These are phyloP conservation scores for Elsinoe australis DNA, from an alignment of 2,329 filamentous ascomycete species.

Conservation along the genomic window DNA sequence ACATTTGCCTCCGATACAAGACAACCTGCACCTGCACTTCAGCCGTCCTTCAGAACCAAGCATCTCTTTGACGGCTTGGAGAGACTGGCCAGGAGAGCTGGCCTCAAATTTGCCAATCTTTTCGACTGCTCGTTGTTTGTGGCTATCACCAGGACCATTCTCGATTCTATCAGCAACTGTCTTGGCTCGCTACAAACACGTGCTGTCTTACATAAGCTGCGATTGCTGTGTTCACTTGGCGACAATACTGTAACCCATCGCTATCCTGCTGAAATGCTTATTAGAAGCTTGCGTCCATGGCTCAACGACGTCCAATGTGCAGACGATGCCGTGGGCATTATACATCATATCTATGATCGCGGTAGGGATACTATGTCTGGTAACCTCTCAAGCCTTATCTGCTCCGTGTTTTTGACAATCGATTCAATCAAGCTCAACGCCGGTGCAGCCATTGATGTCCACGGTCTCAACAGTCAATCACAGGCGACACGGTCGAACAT, in stretches of 20 bases:
- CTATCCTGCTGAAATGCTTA: conserved; percentile 83
- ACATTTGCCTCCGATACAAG: conserved; percentile 57
- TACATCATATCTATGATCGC: conserved; percentile 69
- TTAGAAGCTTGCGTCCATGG: conserved; percentile 71
- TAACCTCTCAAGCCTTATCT: conserved; percentile 68
- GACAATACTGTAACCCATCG: conserved; percentile 58
- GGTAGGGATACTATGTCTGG: conserved; percentile 58
- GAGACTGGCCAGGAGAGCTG: conserved; percentile 66
- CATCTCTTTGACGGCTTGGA: conserved; percentile 68
- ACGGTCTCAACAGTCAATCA: conserved; percentile 75
- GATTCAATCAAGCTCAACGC: conserved; percentile 65
- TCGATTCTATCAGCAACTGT: conserved; percentile 74
- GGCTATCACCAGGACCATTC: conserved; percentile 56
- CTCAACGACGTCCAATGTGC: conserved; percentile 79
- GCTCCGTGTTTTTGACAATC: conserved; percentile 70
- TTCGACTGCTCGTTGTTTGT: conserved; percentile 44
- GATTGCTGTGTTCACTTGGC: conserved; percentile 72
- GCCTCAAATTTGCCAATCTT: conserved; percentile 61
- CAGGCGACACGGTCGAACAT: conserved; percentile 68
- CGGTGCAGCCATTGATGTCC: conserved; percentile 57
- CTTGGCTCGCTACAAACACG: conserved; percentile 82
- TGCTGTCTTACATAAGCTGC: conserved; percentile 75
- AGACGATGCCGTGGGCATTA: conserved; percentile 80
- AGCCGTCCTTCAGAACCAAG: conserved; percentile 76
- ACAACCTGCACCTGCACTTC: conserved; percentile 66